Evolutionary conservation across 306 rosid species (phyloP), one percentile per base, ranked within the genome.

Genomic region (Corylus americana): DNA sequence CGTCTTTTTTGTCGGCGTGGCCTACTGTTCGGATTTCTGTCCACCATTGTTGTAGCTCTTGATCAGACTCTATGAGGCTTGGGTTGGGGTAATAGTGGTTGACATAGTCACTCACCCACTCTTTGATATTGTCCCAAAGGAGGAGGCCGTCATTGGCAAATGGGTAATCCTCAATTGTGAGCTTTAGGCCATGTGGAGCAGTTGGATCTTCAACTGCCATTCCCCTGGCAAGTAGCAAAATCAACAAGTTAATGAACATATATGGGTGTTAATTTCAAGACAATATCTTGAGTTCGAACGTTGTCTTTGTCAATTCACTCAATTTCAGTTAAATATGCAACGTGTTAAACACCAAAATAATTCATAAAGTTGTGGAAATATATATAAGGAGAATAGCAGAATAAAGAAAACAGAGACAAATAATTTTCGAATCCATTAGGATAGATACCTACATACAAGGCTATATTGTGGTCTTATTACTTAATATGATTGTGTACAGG

Each of bases 21-120:
- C 91, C 87, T 1, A 73, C 74, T 0, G 71, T 85, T 79, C 70
- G 75, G 20, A 88, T 83, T 76, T 88, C 91, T 17, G 77, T 74
- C 98, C 98, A 94, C 98, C 98, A 94, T 5, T 89, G 82, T 82
- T 94, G 98, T 12, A 94, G 85, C 84, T 88, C 91, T 0, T 73
- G 8, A 48, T 85, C 91, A 1, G 83, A 85, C 10, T 25, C 29
- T 13, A 88, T 14, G 0, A 22, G 16, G 2, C 0, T 16, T 2
- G 77, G 18, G 0, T 77, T 75, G 0, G 81, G 7, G 59, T 88
- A 88, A 73, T 83, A 85, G 11, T 12, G 69, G 64, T 79, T 70
- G 0, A 88, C 84, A 59, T 88, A 88, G 2, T 83, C 87, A 18
- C 81, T 81, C 49, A 85, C 76, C 91, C 91, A 88, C 1, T 58